These are phyloP conservation scores for Microsporum audouinii DNA, from an alignment of 2,329 filamentous ascomycete genomes.

Conservation along the genomic window DNA sequence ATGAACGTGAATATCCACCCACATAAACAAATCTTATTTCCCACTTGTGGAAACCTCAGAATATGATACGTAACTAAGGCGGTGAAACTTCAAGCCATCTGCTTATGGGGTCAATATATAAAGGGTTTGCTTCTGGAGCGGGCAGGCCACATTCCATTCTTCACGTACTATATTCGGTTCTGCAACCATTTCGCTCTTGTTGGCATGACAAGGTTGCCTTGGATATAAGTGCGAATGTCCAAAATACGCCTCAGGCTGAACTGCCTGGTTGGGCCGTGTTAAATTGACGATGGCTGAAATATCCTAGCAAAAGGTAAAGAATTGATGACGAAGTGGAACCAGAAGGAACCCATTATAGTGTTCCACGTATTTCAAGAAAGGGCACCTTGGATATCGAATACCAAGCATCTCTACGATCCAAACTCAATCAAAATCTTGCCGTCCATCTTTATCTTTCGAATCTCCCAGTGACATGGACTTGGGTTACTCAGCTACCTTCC, in stretches of 20 bases:
- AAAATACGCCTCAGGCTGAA: not conserved
- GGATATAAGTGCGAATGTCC: not conserved
- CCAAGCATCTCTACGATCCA: not conserved
- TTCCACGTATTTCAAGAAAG: constrained; percentile 4
- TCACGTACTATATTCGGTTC: not conserved
- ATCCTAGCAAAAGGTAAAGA: not conserved
- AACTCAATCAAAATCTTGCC: not conserved
- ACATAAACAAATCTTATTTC: not conserved
- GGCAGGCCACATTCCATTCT: not conserved
- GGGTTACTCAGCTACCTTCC: constrained; percentile 3
- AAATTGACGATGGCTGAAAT: constrained; percentile 1
- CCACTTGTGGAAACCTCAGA: not conserved
- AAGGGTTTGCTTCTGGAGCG: not conserved
- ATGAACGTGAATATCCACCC: not conserved
- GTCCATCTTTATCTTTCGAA: not conserved
- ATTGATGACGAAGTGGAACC: constrained; percentile 7
- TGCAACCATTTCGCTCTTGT: not conserved
- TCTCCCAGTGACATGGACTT: constrained; percentile 15
- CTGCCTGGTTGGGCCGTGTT: not conserved
- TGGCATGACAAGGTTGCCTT: not conserved
- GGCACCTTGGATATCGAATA: constrained; percentile 1
- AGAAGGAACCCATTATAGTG: not conserved
- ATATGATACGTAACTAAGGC: not conserved
- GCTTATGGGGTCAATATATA: not conserved
- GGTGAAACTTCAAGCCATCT: not conserved